Evolutionary conservation across 495 filamentous ascomycete genomes (phyloP).

Genomic region (Penicillium malachiteum): DNA sequence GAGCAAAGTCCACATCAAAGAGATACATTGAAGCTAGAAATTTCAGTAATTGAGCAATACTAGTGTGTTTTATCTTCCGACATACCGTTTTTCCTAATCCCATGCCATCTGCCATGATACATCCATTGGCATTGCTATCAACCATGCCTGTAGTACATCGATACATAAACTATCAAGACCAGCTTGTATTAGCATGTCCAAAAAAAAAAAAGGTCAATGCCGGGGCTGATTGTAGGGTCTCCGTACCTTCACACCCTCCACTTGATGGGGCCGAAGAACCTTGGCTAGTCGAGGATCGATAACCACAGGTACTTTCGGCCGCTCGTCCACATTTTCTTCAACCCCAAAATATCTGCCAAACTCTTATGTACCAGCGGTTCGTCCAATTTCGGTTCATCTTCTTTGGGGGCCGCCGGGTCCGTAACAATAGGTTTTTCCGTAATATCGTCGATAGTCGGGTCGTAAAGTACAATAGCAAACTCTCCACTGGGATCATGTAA

Average conservation of each 20-base stretch:
- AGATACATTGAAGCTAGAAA: constrained; percentile 65
- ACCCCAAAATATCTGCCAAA: constrained; percentile 90
- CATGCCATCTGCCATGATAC: constrained; percentile 99
- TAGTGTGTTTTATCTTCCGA: neutral
- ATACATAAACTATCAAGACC: constrained; percentile 71
- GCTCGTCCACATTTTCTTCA: constrained; percentile 83
- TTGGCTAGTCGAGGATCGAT: constrained; percentile 92
- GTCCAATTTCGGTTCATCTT: constrained; percentile 62
- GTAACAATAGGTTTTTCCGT: constrained; percentile 55
- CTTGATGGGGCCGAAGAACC: constrained; percentile 92
- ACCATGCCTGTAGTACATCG: constrained; percentile 89
- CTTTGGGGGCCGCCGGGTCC: constrained; percentile 49
- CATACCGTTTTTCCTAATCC: constrained; percentile 89
- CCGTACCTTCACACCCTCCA: constrained; percentile 86
- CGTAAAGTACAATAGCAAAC: constrained; percentile 93
- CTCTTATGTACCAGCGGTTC: constrained; percentile 88
- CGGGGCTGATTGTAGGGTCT: neutral
- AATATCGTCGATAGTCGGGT: constrained; percentile 90
- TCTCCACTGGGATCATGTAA: constrained; percentile 94
- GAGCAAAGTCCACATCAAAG: constrained; percentile 91
- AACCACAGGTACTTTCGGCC: constrained; percentile 90
- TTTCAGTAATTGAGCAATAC: constrained; percentile 32
- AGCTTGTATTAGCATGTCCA: constrained; percentile 1
- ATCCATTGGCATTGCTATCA: constrained; percentile 90
- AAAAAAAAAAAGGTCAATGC: neutral